phyloP scores from a whole-genome alignment of 345 rosid genomes.

The Eucalyptus shirleyi region DNA sequence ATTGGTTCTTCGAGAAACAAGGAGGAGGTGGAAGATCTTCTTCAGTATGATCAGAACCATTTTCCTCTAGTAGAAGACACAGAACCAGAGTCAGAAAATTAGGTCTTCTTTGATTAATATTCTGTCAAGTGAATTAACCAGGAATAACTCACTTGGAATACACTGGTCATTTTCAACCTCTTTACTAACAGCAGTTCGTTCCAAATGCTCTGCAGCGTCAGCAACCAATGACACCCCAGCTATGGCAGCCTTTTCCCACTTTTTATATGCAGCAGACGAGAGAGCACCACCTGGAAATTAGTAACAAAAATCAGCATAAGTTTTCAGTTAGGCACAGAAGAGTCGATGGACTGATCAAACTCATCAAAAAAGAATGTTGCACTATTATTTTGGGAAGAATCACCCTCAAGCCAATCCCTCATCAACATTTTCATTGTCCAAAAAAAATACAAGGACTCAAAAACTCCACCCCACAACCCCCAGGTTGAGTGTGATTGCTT shows the following conservation, averaged over 20 bases:
- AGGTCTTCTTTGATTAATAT: neutral
- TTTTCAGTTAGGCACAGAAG: neutral
- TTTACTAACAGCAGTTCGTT: conserved; percentile 44
- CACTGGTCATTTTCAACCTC: conserved; percentile 40
- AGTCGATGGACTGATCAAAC: neutral
- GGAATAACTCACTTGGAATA: neutral
- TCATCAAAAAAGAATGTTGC: neutral
- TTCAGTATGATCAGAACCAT: conserved; percentile 20
- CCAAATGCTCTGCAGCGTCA: conserved; percentile 98
- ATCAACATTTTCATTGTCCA: neutral
- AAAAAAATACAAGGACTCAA: neutral
- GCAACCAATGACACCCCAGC: conserved; percentile 99
- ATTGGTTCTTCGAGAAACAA: conserved; percentile 32
- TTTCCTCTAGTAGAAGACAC: conserved; percentile 9
- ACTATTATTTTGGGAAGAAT: neutral
- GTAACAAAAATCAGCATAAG: neutral
- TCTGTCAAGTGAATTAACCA: neutral
- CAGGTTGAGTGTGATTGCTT: neutral
- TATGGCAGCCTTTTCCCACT: conserved; percentile 98
- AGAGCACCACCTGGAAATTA: conserved; percentile 18
- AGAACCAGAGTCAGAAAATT: neutral
- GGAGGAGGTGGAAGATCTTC: conserved; percentile 25
- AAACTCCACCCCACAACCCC: neutral
- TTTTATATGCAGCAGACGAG: conserved; percentile 64
- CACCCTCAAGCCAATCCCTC: neutral